Evolutionary conservation across 163 green algal genomes (phyloP).

Genomic region (Chloroidium sp.): DNA sequence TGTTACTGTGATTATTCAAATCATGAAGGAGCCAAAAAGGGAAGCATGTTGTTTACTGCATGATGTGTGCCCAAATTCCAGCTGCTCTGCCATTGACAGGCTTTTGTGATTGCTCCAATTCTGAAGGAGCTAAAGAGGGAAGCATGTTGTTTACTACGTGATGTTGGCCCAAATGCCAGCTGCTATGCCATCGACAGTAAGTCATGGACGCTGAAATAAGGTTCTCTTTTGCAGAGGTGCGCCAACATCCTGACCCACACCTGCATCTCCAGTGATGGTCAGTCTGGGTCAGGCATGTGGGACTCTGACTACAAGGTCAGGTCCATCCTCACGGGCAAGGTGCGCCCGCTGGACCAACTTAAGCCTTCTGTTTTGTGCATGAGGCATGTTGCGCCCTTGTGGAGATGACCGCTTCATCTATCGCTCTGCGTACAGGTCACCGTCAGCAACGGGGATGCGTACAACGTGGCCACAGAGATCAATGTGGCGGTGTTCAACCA

Average conservation of each 20-base stretch:
- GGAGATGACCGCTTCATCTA: neutral
- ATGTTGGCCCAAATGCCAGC: no score
- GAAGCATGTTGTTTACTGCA: no score
- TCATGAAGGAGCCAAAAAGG: no score
- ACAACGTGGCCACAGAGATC: slow-evolving; percentile 11
- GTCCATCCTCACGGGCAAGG: neutral
- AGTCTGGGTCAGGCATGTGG: slow-evolving; percentile 14
- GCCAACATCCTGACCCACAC: slow-evolving; percentile 24
- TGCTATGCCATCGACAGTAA: no score
- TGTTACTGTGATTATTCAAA: no score
- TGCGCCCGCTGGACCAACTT: neutral
- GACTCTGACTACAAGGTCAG: neutral
- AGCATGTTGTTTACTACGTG: no score
- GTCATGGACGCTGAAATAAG: no score
- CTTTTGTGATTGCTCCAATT: no score
- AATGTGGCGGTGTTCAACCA: slow-evolving; percentile 12
- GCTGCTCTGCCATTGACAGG: no score
- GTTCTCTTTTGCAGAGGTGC: neutral
- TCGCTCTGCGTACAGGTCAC: slow-evolving; percentile 4
- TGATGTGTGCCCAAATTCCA: no score
- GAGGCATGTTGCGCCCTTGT: neutral
- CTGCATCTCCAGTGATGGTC: slow-evolving; percentile 20
- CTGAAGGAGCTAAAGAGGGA: no score
- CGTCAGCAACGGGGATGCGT: slow-evolving; percentile 1
- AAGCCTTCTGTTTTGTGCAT: neutral